These are phyloP conservation scores for Apiotrichum porosum DNA, from an alignment of 1,284 basidiomycete species.

Conservation along the genomic window DNA sequence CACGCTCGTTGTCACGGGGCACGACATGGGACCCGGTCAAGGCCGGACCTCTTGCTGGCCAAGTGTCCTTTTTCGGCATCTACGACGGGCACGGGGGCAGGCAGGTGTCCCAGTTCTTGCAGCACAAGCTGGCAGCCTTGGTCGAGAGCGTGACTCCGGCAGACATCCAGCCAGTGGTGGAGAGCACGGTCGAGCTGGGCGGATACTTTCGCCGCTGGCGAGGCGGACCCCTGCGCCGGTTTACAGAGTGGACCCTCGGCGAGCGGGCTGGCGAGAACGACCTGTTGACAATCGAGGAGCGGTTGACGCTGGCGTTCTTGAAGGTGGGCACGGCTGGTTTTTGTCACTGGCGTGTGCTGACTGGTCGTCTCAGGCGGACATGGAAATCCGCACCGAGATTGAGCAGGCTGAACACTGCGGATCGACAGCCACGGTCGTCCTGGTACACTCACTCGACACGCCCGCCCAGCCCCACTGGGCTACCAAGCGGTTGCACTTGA, in stretches of 20 bases:
- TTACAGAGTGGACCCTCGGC: slow-evolving; percentile 25
- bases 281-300: slow-evolving; percentile 70
- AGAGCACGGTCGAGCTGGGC: slow-evolving; percentile 62
- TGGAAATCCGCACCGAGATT: slow-evolving; percentile 58
- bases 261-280: slow-evolving; percentile 24
- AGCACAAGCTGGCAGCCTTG: slow-evolving; percentile 70
- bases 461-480: slow-evolving; percentile 73
- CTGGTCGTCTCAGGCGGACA: slow-evolving; percentile 51
- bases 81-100: slow-evolving; percentile 90
- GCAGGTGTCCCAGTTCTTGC: slow-evolving; percentile 67
- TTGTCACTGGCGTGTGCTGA: neutral
- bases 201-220: slow-evolving; percentile 85
- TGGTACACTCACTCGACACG: slow-evolving; percentile 78
- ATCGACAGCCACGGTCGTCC: slow-evolving; percentile 82
- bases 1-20: slow-evolving; percentile 58
- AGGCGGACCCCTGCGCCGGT: slow-evolving; percentile 61
- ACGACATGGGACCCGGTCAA: slow-evolving; percentile 59
- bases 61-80: slow-evolving; percentile 77
- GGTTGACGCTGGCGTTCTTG: slow-evolving; percentile 78
- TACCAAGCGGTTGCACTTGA: slow-evolving; percentile 64
- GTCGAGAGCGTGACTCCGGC: slow-evolving; percentile 68
- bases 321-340: slow-evolving; percentile 59
- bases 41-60: slow-evolving; percentile 58
- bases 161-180: slow-evolving; percentile 66
- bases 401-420: slow-evolving; percentile 57